These are phyloP conservation scores for Apiospora marii DNA, from an alignment of 2,329 filamentous ascomycete genomes.

Conservation along the genomic window DNA sequence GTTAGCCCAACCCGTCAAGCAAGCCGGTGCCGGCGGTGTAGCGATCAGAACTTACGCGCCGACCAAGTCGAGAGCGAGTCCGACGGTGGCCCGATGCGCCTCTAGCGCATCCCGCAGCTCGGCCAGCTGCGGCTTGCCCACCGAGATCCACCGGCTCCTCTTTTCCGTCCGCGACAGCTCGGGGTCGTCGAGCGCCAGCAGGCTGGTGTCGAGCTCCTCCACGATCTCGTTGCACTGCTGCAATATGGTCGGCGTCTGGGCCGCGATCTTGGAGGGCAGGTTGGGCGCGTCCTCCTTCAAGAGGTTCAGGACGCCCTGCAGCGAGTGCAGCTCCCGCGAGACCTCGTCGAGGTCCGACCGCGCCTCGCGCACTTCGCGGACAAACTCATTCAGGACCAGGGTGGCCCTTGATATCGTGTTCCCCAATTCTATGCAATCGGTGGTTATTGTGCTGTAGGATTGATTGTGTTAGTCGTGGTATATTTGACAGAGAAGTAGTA, in stretches of 20 bases:
- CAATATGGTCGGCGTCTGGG: constrained; percentile 46
- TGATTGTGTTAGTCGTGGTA: background rate
- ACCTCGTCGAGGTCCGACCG: constrained; percentile 48
- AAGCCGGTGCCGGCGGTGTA: background rate
- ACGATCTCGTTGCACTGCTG: constrained; percentile 46
- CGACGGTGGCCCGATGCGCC: constrained; percentile 48
- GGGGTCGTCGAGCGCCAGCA: constrained; percentile 42
- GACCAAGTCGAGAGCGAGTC: constrained; percentile 50
- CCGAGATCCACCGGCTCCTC: constrained; percentile 46
- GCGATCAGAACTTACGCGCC: constrained; percentile 44
- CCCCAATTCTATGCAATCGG: constrained; percentile 47
- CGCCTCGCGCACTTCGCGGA: constrained; percentile 51
- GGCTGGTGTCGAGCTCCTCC: constrained; percentile 45
- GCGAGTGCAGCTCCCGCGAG: constrained; percentile 51
- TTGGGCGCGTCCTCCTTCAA: constrained; percentile 48
- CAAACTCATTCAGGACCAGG: constrained; percentile 44
- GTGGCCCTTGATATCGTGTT: constrained; percentile 46
- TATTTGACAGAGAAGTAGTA: no score
- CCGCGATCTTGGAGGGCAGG: constrained; percentile 46
- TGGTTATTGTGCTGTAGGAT: constrained; percentile 46
- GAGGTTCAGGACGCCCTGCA: constrained; percentile 48
- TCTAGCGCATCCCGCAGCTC: constrained; percentile 45
- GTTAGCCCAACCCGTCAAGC: background rate
- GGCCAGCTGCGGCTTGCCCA: constrained; percentile 42
- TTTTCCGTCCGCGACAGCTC: constrained; percentile 47